Percentiles rank a stretch among this genome's conserved stretches.
These are phyloP conservation scores for Paraphaeosphaeria sporulosa DNA, from an alignment of 2,329 filamentous ascomycete species.

Conservation along the genomic window DNA sequence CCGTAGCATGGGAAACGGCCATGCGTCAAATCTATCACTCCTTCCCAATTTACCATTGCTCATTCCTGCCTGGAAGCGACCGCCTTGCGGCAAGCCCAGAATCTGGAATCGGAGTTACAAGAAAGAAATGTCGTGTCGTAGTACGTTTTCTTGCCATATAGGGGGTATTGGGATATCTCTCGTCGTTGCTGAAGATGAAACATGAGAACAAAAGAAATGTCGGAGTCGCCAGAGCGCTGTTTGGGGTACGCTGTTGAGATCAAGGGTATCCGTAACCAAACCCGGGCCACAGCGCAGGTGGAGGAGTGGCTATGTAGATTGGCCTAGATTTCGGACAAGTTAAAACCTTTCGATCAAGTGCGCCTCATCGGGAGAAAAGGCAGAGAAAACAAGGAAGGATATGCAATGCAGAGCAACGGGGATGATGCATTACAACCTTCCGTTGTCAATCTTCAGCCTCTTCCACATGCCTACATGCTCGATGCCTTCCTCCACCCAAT, in stretches of 20 bases:
- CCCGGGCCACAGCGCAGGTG: background rate
- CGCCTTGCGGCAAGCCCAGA: background rate
- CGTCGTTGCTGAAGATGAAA: background rate
- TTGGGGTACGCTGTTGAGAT: background rate
- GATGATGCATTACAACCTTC: conserved; percentile 30
- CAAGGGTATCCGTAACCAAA: background rate
- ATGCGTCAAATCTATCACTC: background rate
- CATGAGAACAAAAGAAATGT: background rate
- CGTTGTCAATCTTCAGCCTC: conserved; percentile 47
- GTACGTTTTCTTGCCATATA: background rate
- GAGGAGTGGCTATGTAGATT: too few relatives aligned
- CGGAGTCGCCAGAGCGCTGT: background rate
- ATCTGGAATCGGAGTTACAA: background rate
- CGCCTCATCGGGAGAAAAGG: background rate
- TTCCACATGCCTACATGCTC: conserved; percentile 86
- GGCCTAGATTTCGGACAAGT: conserved; percentile 8
- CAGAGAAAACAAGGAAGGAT: background rate
- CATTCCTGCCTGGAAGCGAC: background rate
- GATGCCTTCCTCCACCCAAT: conserved; percentile 85
- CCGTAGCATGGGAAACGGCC: background rate
- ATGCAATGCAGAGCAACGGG: conserved; percentile 6
- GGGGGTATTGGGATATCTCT: conserved; percentile 6
- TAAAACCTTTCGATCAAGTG: background rate
- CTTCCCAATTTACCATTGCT: background rate
- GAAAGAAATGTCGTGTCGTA: conserved; percentile 8